These are phyloP conservation scores for Alternaria triticina DNA, from an alignment of 2,329 filamentous ascomycete genomes.

Conservation along the genomic window DNA sequence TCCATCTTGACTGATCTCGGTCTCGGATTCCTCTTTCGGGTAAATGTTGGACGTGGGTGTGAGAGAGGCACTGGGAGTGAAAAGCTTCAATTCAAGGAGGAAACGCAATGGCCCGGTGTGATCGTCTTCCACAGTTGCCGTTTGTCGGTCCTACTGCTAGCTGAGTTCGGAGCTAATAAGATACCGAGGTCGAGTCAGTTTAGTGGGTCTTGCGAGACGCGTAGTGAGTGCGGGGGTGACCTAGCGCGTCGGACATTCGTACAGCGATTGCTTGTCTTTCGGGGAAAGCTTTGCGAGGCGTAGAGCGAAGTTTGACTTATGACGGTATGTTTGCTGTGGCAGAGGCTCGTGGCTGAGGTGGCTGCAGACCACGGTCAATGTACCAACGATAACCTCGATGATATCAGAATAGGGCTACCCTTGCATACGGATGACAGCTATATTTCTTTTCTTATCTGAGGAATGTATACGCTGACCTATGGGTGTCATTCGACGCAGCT, in stretches of 20 bases:
- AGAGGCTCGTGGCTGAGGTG: neutral
- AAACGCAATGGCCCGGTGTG: neutral
- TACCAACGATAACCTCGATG: neutral
- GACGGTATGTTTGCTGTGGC: neutral
- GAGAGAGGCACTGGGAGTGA: neutral
- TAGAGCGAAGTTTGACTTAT: neutral
- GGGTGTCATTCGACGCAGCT: neutral
- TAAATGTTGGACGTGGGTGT: neutral
- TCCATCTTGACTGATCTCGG: slow-evolving; percentile 18
- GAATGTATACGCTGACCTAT: neutral
- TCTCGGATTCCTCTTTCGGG: neutral
- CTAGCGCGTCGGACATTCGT: neutral
- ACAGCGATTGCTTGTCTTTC: neutral
- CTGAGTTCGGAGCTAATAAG: slow-evolving; percentile 1
- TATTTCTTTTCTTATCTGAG: neutral
- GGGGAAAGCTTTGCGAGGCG: neutral
- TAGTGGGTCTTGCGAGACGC: slow-evolving; percentile 2
- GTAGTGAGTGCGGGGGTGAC: slow-evolving; percentile 19
- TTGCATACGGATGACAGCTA: neutral
- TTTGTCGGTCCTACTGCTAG: neutral
- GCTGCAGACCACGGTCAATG: neutral
- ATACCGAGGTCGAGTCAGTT: slow-evolving; percentile 29
- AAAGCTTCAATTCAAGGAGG: neutral
- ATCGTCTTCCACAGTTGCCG: neutral
- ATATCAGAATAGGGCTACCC: neutral